These are phyloP conservation scores for Cladophialophora yegresii DNA, from an alignment of 2,329 filamentous ascomycete species.

Conservation along the genomic window DNA sequence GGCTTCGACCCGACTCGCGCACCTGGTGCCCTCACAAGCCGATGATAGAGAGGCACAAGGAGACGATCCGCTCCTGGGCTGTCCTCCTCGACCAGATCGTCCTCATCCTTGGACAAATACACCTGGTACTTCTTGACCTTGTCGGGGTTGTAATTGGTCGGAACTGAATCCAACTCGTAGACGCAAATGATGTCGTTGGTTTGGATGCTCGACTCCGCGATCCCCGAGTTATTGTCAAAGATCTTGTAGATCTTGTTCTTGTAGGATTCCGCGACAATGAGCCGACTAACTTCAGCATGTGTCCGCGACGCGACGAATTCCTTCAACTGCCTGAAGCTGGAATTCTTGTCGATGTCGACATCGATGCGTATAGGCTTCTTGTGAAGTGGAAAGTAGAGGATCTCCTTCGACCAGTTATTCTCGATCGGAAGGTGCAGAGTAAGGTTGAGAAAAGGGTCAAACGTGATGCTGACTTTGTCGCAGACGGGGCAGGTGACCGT, in stretches of 20 bases:
- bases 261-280: constrained; percentile 84
- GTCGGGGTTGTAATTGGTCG: constrained; percentile 71
- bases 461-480: constrained; percentile 95
- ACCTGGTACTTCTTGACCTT: constrained; percentile 53
- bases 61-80: constrained; percentile 51
- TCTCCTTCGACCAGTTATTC: constrained; percentile 72
- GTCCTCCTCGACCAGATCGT: constrained; percentile 45
- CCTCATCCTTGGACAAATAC: constrained; percentile 41
- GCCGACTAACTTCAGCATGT: constrained; percentile 53
- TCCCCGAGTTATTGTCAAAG: constrained; percentile 68
- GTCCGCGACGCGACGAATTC: constrained; percentile 59
- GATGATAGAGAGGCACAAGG: constrained; percentile 53
- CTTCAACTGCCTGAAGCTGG: constrained; percentile 57
- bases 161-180: constrained; percentile 74
- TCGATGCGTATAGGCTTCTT: constrained; percentile 70
- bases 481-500: constrained; percentile 90
- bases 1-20: constrained; percentile 37
- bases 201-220: constrained; percentile 70
- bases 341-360: constrained; percentile 72
- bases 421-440: constrained; percentile 88
- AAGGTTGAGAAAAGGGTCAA: constrained; percentile 94
- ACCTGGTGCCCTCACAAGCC: constrained; percentile 39
- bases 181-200: constrained; percentile 65
- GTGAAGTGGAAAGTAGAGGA: constrained; percentile 77
- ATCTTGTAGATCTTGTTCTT: constrained; percentile 83